phyloP scores from a whole-genome alignment of 1,284 basidiomycete genomes.

The Volvariella surrecta region DNA sequence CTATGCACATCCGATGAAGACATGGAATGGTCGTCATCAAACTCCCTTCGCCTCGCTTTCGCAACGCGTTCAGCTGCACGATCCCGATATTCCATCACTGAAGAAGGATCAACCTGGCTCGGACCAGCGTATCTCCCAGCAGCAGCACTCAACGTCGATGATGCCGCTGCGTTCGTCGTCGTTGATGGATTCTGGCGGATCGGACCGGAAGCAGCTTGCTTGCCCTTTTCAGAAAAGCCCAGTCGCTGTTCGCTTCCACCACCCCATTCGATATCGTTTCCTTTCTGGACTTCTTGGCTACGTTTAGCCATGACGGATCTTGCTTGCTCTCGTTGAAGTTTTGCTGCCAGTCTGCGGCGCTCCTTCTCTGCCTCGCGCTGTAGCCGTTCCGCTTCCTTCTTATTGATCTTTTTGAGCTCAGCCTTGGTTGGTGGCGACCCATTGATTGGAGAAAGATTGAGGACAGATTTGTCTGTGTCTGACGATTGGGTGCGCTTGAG shows the following conservation, averaged over 20 bases:
- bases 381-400: conserved; percentile 84
- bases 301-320: conserved; percentile 95
- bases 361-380: conserved; percentile 85
- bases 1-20: conserved; percentile 80
- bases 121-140: conserved; percentile 40
- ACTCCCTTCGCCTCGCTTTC: conserved; percentile 77
- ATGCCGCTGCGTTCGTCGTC: conserved; percentile 32
- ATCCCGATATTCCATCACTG: conserved; percentile 31
- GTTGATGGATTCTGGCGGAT: conserved; percentile 48
- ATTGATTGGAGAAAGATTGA: conserved; percentile 40
- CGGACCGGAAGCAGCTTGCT: conserved; percentile 45
- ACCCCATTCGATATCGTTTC: conserved; percentile 51
- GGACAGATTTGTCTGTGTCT: conserved; percentile 59
- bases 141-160: conserved; percentile 34
- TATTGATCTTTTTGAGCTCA: conserved; percentile 77
- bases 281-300: conserved; percentile 59
- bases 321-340: conserved; percentile 76
- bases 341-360: conserved; percentile 72
- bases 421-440: conserved; percentile 27
- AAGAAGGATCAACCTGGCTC: neutral
- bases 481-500: conserved; percentile 85
- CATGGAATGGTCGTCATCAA: conserved; percentile 86
- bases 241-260: conserved; percentile 30
- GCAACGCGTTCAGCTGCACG: conserved; percentile 51
- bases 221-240: conserved; percentile 33